These are phyloP conservation scores for Galerina marginata DNA, from an alignment of 768 basidiomycete species.

Conservation along the genomic window DNA sequence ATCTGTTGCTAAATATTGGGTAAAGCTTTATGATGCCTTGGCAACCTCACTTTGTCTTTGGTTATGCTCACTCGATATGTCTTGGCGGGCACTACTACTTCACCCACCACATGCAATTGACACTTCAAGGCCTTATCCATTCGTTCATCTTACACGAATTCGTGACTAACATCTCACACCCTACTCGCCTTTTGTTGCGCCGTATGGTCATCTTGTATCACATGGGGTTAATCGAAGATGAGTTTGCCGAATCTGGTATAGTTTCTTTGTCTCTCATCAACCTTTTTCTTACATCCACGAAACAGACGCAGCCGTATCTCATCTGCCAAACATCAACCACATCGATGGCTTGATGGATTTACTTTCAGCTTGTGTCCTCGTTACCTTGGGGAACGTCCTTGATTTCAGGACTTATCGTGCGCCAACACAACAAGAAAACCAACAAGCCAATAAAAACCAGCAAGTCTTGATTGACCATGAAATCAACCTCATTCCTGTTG, in stretches of 20 bases:
- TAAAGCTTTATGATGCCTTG: constrained; percentile 15
- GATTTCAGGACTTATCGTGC: constrained; percentile 13
- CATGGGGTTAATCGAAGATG: constrained; percentile 6
- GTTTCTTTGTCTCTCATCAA: neutral
- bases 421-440: neutral
- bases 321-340: neutral
- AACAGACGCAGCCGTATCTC: neutral
- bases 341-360: constrained; percentile 12
- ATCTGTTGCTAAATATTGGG: neutral
- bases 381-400: constrained; percentile 10
- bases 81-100: constrained; percentile 18
- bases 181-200: constrained; percentile 4
- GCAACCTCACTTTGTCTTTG: constrained; percentile 17
- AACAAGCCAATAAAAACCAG: neutral
- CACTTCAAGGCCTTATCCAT: constrained; percentile 14
- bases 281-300: constrained; percentile 1
- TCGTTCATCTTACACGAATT: constrained; percentile 11
- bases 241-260: constrained; percentile 2
- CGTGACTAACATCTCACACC: constrained; percentile 22
- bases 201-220: constrained; percentile 19
- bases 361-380: constrained; percentile 7
- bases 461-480: neutral
- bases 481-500: constrained; percentile 6
- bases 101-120: constrained; percentile 9
- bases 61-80: constrained; percentile 9